Conservation (phyloP, 176 grass and related monocot species). For the Dactylis glomerata region DNA sequence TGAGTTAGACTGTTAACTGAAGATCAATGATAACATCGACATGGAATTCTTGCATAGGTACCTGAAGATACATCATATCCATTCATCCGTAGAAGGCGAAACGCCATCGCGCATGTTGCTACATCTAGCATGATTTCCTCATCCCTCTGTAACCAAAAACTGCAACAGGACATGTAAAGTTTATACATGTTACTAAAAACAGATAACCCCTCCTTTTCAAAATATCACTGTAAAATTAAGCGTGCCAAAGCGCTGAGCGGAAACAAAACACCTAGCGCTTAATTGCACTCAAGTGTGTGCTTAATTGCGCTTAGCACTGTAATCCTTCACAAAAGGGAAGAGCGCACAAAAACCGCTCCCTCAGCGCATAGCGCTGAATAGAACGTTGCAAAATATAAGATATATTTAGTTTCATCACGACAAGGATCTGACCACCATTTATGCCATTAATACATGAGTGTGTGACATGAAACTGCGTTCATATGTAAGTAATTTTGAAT, state of each 20-base stretch:
- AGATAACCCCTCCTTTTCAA: neutral
- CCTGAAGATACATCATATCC: slow-evolving; percentile 75
- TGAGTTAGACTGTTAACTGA: neutral
- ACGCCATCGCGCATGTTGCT: slow-evolving; percentile 67
- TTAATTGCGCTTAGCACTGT: too few species aligned
- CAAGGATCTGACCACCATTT: neutral
- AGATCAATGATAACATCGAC: neutral
- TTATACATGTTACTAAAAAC: neutral
- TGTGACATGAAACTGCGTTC: neutral
- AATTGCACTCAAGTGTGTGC: too few species aligned
- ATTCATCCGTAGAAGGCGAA: slow-evolving; percentile 68
- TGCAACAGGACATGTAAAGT: slow-evolving; percentile 37
- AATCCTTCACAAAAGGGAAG: too few species aligned
- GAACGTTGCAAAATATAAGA: neutral
- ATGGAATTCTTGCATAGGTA: neutral
- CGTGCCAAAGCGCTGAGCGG: too few species aligned
- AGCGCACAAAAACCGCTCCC: too few species aligned
- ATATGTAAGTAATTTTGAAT: neutral
- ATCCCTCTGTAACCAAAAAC: slow-evolving; percentile 67
- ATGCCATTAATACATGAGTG: neutral
- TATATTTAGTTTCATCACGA: neutral
- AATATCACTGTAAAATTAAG: too few species aligned
- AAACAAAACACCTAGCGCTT: too few species aligned
- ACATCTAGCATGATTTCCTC: slow-evolving; percentile 57
- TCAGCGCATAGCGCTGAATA: too few species aligned